Percentiles rank a stretch among this genome's conserved stretches.
These are phyloP conservation scores for sunflower (Helianthus annuus) DNA, from an alignment of 129 eudicot genomes.

Conservation along the genomic window HanXRQr2.0-SUNRISE NC_035440.2:164111271-164111770, in stretches of 20 bases:
- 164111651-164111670: slow-evolving; percentile 18
- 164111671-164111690: slow-evolving; percentile 52
- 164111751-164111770: slow-evolving; percentile 41
- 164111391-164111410: slow-evolving; percentile 29
- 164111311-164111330: slow-evolving; percentile 32
- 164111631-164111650: slow-evolving; percentile 40
- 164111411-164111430: slow-evolving; percentile 42
- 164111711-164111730: slow-evolving; percentile 54
- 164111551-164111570: slow-evolving; percentile 59
- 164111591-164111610: slow-evolving; percentile 55
- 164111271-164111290: slow-evolving; percentile 16
- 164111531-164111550: slow-evolving; percentile 50
- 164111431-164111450: slow-evolving; percentile 26
- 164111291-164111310: slow-evolving; percentile 22
- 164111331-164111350: slow-evolving; percentile 24
- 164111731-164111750: slow-evolving; percentile 50
- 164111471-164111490: slow-evolving; percentile 65
- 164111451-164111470: slow-evolving; percentile 55
- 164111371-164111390: slow-evolving; percentile 12
- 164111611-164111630: slow-evolving; percentile 67
- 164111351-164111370: slow-evolving; percentile 14
- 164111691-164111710: slow-evolving; percentile 40
- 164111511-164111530: slow-evolving; percentile 8
- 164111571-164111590: slow-evolving; percentile 53
- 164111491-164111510: slow-evolving; percentile 46